These are phyloP conservation scores for Phaeodactylum tricornutum DNA, from an alignment of 108 stramenopile species.

Conservation along the genomic window DNA sequence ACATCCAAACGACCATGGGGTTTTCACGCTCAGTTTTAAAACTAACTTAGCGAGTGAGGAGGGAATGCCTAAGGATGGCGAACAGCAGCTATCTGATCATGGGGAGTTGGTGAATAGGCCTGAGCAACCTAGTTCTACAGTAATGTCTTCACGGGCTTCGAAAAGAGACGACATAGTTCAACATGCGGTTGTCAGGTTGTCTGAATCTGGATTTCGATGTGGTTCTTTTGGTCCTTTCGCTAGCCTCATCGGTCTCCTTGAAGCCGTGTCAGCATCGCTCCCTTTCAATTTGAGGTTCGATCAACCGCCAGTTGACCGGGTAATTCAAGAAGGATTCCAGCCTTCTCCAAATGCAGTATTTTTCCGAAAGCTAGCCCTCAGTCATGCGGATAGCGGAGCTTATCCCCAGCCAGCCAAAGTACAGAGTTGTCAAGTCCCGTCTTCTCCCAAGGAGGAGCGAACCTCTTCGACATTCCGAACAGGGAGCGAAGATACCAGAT, in stretches of 20 bases:
- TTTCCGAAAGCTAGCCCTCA: conserved; percentile 55
- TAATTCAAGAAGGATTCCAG: conserved; percentile 65
- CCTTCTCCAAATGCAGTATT: conserved; percentile 70
- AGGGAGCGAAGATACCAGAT: neutral
- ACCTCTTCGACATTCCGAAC: no score
- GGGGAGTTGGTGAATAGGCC: conserved; percentile 2
- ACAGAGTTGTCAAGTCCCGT: neutral
- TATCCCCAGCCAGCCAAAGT: no score
- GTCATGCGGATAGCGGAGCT: conserved; percentile 3
- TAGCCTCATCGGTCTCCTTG: conserved; percentile 62
- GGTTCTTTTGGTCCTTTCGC: conserved; percentile 85
- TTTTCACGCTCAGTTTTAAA: conserved; percentile 84
- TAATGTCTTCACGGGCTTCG: conserved; percentile 26
- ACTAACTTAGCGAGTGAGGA: conserved; percentile 51
- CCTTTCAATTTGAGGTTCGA: conserved; percentile 76
- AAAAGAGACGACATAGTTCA: conserved; percentile 75
- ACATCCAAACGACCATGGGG: conserved; percentile 69
- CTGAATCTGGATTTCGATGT: conserved; percentile 80
- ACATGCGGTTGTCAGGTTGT: conserved; percentile 79
- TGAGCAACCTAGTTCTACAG: conserved; percentile 5
- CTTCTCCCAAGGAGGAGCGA: neutral
- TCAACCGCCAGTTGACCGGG: conserved; percentile 59
- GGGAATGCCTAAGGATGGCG: neutral
- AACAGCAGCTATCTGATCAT: neutral
- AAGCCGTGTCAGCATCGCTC: conserved; percentile 73